These are phyloP conservation scores for Ganoderma resinaceum DNA, from an alignment of 1,284 basidiomycete species.

Conservation along the genomic window DNA sequence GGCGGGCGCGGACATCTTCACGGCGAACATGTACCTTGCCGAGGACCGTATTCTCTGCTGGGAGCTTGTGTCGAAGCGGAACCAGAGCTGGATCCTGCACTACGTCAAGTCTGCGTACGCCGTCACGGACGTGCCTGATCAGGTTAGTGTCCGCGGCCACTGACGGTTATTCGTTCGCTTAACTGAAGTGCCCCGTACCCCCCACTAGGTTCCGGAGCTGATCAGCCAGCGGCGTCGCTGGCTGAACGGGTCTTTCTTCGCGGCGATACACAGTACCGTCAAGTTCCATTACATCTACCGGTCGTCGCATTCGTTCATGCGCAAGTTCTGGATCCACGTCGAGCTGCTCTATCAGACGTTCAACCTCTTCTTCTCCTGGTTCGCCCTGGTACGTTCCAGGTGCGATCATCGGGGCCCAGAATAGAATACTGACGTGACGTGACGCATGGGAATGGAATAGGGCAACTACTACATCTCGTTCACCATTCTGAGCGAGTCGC, in stretches of 20 bases:
- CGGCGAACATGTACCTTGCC: constrained; percentile 95
- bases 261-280: constrained; percentile 87
- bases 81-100: constrained; percentile 88
- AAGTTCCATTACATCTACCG: constrained; percentile 95
- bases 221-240: constrained; percentile 94
- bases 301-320: constrained; percentile 81
- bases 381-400: constrained; percentile 68
- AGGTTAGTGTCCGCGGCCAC: constrained; percentile 50
- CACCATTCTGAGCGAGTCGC: constrained; percentile 74
- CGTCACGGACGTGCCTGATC: constrained; percentile 91
- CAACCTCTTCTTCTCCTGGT: constrained; percentile 94
- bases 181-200: constrained; percentile 5
- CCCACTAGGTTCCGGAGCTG: constrained; percentile 88
- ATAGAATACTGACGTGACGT: background rate
- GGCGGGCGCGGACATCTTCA: constrained; percentile 88
- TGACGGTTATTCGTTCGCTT: background rate
- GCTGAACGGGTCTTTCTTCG: constrained; percentile 98
- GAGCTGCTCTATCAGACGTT: constrained; percentile 93
- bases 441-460: too few species aligned
- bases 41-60: constrained; percentile 93
- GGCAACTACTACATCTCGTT: constrained; percentile 94
- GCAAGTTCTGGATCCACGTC: constrained; percentile 95
- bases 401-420: background rate
- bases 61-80: constrained; percentile 92
- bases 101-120: constrained; percentile 95